Conservation (phyloP, 2,329 filamentous ascomycete species). For the Cladosporium austrohemisphaericum region DNA sequence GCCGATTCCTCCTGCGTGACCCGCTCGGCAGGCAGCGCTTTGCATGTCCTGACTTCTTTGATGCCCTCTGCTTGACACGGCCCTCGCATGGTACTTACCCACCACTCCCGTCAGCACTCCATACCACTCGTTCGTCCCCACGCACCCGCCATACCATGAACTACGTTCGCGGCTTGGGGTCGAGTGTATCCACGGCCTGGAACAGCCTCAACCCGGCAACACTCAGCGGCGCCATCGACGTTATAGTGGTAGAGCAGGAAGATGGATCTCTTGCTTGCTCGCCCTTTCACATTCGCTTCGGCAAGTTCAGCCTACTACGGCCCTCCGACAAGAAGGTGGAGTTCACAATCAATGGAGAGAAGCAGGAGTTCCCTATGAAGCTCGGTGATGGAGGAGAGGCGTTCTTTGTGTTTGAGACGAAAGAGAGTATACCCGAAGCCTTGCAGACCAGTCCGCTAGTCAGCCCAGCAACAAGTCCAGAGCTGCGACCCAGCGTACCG, state of each 20-base stretch:
- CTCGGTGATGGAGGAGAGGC: slow-evolving; percentile 95
- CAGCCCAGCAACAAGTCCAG: slow-evolving; percentile 82
- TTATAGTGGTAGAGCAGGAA: slow-evolving; percentile 94
- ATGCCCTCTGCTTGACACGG: slow-evolving; percentile 9
- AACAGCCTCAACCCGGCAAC: slow-evolving; percentile 99
- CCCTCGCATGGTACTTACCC: background rate
- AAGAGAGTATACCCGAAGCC: slow-evolving; percentile 83
- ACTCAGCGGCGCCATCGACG: slow-evolving; percentile 95
- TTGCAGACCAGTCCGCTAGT: slow-evolving; percentile 92
- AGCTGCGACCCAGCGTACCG: slow-evolving; percentile 50
- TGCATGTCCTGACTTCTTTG: slow-evolving; percentile 1
- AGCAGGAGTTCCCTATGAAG: slow-evolving; percentile 97
- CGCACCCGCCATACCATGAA: slow-evolving; percentile 62
- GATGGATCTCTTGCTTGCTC: slow-evolving; percentile 87
- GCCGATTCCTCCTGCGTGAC: background rate
- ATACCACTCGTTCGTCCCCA: background rate
- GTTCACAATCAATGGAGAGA: slow-evolving; percentile 87
- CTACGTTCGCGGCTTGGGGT: slow-evolving; percentile 93
- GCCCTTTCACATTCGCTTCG: slow-evolving; percentile 97
- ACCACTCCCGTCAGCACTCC: background rate
- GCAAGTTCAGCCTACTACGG: slow-evolving; percentile 92
- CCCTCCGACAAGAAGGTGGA: slow-evolving; percentile 99
- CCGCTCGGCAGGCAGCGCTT: background rate
- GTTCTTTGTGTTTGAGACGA: slow-evolving; percentile 98
- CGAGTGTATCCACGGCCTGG: slow-evolving; percentile 97